Conservation (phyloP, 768 basidiomycete species). For the Mycena polygramma region DNA sequence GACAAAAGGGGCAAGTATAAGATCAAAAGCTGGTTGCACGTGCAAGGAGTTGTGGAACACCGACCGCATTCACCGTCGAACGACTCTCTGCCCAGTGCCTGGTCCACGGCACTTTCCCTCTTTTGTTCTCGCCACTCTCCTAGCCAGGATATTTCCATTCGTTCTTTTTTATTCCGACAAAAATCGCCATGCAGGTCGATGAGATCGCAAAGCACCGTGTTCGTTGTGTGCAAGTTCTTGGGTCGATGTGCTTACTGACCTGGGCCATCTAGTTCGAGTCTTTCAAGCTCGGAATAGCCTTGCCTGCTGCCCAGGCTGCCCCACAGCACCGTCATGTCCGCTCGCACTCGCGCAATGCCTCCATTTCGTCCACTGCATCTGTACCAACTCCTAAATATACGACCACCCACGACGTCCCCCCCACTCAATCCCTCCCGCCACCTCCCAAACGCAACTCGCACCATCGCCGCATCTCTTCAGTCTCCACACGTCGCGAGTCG, state of each 20-base stretch:
- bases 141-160: conserved; percentile 49
- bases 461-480: conserved; percentile 87
- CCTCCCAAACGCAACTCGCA: conserved; percentile 80
- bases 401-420: conserved; percentile 52
- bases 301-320: conserved; percentile 51
- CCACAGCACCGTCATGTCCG: conserved; percentile 68
- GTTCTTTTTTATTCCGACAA: conserved; percentile 47
- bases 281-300: conserved; percentile 76
- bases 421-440: conserved; percentile 46
- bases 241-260: conserved; percentile 16
- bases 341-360: conserved; percentile 80
- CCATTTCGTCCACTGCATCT: conserved; percentile 63
- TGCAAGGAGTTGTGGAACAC: background rate
- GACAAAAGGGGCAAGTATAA: too few relatives aligned
- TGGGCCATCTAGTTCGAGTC: conserved; percentile 69
- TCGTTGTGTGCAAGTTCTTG: conserved; percentile 1
- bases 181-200: conserved; percentile 49
- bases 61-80: conserved; percentile 19
- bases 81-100: conserved; percentile 31
- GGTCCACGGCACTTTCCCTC: conserved; percentile 51
- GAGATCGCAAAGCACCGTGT: conserved; percentile 37
- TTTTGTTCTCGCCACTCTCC: conserved; percentile 50
- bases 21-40: too few relatives aligned
- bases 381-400: conserved; percentile 53
- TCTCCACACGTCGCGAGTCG: conserved; percentile 91